Evolutionary conservation across 1,284 basidiomycete genomes (phyloP), one percentile per base, ranked within the genome.

Genomic region (Trametes versicolor): DNA sequence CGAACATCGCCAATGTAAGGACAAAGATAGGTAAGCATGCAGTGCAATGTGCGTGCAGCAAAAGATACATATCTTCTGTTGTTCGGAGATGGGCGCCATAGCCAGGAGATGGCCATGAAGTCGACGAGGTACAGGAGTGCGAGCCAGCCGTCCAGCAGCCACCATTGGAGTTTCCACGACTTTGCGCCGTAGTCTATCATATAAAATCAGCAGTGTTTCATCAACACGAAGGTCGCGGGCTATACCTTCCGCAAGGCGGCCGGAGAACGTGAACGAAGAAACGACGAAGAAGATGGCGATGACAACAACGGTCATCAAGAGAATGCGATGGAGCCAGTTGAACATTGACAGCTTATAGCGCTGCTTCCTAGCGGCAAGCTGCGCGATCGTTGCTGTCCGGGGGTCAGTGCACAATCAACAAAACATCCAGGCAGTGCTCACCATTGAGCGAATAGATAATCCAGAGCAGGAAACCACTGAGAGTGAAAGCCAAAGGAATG

Each of bases 141-240:
- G 34, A 99, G 85, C 85, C 95, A 98, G n/a, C 96, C 98, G 73
- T 99, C 98, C 49, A 99, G 85, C 17, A 99, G 81, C 87, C 96
- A 95, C 98, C 98, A 99, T 57, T 97, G 89, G 59, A 89, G 87
- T 69, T 87, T 87, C 97, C 97, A 99, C n/a, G 95, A 94, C 67
- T 92, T 91, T 1, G 97, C 93, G 8, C 94, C 92, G 74, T 97
- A 99, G 75, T 97, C 95, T 95, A 13, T 49, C 15, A 1, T 1
- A 39, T 19, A 41, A 6, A 4, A 13, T 29, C 12, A 56, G 36
- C 9, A 21, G 17, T 21, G 25, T 32, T 21, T 17, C 1, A 7
- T 4, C 21, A 6, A 32, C n/a, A 36, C 9, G 27, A 7, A 34
- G 10, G 17, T 34, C 4, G 19, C 12, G 7, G 29, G 41, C 10